phyloP scores from a whole-genome alignment of 495 filamentous ascomycete species.

The Penicillium pulvis region DNA sequence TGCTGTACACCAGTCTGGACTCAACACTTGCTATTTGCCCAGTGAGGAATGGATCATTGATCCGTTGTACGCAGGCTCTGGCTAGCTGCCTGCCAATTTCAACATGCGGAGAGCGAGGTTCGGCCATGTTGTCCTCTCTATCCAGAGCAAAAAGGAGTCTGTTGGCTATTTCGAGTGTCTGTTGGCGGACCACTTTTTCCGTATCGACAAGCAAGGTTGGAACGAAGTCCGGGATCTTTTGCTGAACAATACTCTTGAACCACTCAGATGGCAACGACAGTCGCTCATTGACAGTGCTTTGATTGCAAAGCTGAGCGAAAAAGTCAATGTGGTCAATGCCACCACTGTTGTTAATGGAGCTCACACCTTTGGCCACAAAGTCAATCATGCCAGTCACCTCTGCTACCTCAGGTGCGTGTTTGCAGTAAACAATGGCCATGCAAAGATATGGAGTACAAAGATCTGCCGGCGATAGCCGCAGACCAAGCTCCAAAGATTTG shows the following conservation, averaged over 20 bases:
- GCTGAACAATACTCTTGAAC: conserved; percentile 50
- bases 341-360: conserved; percentile 56
- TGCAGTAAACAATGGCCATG: conserved; percentile 53
- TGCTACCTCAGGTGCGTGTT: conserved; percentile 36
- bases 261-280: conserved; percentile 32
- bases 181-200: conserved; percentile 54
- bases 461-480: conserved; percentile 58
- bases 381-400: conserved; percentile 48
- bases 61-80: conserved; percentile 31
- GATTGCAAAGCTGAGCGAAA: conserved; percentile 48
- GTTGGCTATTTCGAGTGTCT: conserved; percentile 57
- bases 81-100: conserved; percentile 3
- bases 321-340: conserved; percentile 62
- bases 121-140: neutral
- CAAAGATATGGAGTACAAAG: conserved; percentile 56
- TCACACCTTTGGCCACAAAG: conserved; percentile 56
- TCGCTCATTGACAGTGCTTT: conserved; percentile 38
- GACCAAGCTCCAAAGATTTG: conserved; percentile 51
- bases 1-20: conserved; percentile 37
- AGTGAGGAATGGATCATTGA: conserved; percentile 34
- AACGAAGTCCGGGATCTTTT: conserved; percentile 62
- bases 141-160: conserved; percentile 50
- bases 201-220: conserved; percentile 67
- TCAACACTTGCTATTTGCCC: conserved; percentile 34
- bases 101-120: neutral